These are phyloP conservation scores for Rubia occidens DNA, from an alignment of 305 asterid genomes.

Conservation along the genomic window DNA sequence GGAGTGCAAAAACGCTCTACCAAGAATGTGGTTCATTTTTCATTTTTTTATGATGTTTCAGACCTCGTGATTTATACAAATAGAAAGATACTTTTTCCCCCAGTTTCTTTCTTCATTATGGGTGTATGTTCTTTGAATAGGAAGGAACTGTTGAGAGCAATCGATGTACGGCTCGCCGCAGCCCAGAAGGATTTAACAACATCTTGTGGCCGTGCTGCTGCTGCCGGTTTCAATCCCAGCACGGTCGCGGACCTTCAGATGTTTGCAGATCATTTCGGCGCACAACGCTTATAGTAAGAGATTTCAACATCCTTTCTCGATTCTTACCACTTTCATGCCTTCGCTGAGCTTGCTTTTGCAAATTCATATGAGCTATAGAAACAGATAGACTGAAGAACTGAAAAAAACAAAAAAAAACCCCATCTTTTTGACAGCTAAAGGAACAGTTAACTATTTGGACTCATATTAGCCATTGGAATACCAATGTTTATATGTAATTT, in stretches of 20 bases:
- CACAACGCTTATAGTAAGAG: constrained; percentile 64
- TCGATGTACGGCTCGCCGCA: constrained; percentile 75
- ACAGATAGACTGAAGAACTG: not conserved
- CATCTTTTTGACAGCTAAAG: constrained; percentile 1
- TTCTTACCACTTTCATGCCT: not conserved
- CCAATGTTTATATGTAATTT: no score
- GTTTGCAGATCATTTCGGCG: constrained; percentile 75
- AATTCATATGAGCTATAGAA: not conserved
- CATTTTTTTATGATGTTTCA: not conserved
- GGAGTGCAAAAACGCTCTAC: not conserved
- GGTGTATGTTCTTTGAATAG: constrained; percentile 26
- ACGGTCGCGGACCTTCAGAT: constrained; percentile 67
- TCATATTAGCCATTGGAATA: not conserved
- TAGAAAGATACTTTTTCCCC: not conserved
- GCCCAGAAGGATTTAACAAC: constrained; percentile 62
- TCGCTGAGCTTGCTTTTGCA: not conserved
- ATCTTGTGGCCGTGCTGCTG: constrained; percentile 69
- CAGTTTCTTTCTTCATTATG: not conserved
- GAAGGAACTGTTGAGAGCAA: constrained; percentile 84
- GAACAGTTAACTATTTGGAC: not conserved
- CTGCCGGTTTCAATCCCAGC: constrained; percentile 69
- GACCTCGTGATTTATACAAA: not conserved
- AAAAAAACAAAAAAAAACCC: not conserved
- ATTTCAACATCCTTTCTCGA: constrained; percentile 4
- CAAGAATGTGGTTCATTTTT: not conserved